These are phyloP conservation scores for Mortierella sp. DNA, from an alignment of 371 early-diverging fungal species.

Conservation along the genomic window DNA sequence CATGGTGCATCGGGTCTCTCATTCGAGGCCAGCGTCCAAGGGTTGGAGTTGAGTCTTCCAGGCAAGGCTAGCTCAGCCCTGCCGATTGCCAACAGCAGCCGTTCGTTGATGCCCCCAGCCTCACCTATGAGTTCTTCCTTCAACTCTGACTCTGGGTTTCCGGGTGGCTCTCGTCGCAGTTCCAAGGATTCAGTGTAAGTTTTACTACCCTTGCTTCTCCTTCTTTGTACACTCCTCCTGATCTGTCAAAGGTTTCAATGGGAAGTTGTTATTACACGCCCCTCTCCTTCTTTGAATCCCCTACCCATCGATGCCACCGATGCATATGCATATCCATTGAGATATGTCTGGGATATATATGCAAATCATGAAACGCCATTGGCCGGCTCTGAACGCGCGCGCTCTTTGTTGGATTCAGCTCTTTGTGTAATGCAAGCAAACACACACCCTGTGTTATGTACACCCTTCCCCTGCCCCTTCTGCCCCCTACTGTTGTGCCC, in stretches of 20 bases:
- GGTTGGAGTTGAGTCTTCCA: slow-evolving; percentile 1
- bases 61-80: not conserved
- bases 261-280: not conserved
- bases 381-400: slow-evolving; percentile 8
- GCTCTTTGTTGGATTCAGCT: not conserved
- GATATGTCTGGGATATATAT: not conserved
- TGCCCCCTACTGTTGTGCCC: not conserved
- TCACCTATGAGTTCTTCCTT: slow-evolving; percentile 11
- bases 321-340: not conserved
- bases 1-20: slow-evolving; percentile 11
- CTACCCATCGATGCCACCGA: slow-evolving; percentile 1
- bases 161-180: slow-evolving; percentile 39
- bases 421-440: not conserved
- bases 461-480: not conserved
- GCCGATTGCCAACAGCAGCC: slow-evolving; percentile 8
- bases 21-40: not conserved
- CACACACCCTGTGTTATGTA: no score
- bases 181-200: slow-evolving; percentile 52
- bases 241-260: not conserved
- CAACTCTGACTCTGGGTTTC: slow-evolving; percentile 22
- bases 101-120: not conserved
- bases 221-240: not conserved
- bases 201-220: not conserved
- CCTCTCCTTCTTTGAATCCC: not conserved
- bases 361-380: slow-evolving; percentile 12